Conservation (phyloP, 352 stramenopile species). For the Phytophthora boehmeriae region DNA sequence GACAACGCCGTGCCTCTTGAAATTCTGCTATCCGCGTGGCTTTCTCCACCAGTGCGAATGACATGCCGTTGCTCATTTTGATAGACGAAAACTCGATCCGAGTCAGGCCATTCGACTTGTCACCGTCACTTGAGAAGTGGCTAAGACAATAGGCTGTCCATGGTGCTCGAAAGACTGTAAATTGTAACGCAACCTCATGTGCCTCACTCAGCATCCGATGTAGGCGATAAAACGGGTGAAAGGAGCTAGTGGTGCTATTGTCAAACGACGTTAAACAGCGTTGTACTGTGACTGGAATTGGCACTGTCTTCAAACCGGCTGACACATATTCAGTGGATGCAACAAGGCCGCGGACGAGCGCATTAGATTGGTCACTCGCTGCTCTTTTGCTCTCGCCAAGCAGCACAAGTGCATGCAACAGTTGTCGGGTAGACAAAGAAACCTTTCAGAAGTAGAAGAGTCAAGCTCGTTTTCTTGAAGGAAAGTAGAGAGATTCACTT, state of each 20-base stretch:
- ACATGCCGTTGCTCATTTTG: neutral
- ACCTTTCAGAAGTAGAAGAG: neutral
- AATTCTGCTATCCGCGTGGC: constrained; percentile 31
- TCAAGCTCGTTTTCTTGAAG: neutral
- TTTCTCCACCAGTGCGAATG: constrained; percentile 36
- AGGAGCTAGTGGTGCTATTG: constrained; percentile 38
- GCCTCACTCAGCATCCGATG: constrained; percentile 24
- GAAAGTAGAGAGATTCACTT: constrained; percentile 50
- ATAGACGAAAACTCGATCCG: constrained; percentile 31
- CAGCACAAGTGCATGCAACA: constrained; percentile 43
- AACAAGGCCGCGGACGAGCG: no score
- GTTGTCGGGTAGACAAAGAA: constrained; percentile 37
- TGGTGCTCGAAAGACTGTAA: constrained; percentile 24
- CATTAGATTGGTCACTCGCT: neutral
- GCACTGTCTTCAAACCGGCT: neutral
- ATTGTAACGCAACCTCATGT: constrained; percentile 16
- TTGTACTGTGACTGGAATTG: constrained; percentile 1
- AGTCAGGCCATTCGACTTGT: constrained; percentile 8
- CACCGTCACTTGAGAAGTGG: constrained; percentile 7
- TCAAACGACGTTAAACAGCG: constrained; percentile 27
- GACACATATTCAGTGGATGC: neutral
- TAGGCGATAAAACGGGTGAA: constrained; percentile 66
- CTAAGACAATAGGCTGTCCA: constrained; percentile 33
- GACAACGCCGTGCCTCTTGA: constrained; percentile 1
- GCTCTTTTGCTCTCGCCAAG: constrained; percentile 23